Conservation (phyloP, 192 early-diverging fungal genomes). For the Podochytrium sp. region DNA sequence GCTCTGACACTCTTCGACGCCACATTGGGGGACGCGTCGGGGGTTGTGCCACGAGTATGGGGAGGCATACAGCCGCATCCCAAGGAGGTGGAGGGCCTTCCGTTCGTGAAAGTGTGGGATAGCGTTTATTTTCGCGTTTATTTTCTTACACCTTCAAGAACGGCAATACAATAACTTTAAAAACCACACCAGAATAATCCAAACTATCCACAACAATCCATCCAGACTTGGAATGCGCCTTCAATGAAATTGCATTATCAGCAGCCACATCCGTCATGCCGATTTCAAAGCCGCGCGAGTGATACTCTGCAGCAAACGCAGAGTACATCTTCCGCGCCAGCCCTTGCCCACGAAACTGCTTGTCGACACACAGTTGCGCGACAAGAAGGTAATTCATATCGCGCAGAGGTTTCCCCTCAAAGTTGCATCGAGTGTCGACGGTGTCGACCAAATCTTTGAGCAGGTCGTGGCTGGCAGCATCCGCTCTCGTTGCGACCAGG, state of each 20-base stretch:
- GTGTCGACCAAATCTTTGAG: conserved; percentile 16
- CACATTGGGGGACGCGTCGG: no score
- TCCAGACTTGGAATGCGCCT: conserved; percentile 10
- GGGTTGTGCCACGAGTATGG: no score
- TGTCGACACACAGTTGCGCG: conserved; percentile 40
- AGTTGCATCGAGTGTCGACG: conserved; percentile 5
- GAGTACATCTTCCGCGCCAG: conserved; percentile 26
- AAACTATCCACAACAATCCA: conserved; percentile 1
- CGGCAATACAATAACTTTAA: conserved; percentile 16
- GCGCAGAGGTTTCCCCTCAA: neutral
- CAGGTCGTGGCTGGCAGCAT: conserved; percentile 17
- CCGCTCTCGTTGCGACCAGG: conserved; percentile 11
- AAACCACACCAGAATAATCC: conserved; percentile 2
- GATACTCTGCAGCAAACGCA: conserved; percentile 10
- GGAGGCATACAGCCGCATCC: no score
- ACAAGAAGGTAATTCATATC: conserved; percentile 21
- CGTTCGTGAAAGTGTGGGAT: no score
- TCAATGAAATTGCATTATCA: neutral
- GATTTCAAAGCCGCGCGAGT: neutral
- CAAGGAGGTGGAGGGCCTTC: no score
- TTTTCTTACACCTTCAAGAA: no score
- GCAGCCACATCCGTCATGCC: conserved; percentile 2
- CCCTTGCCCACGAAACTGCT: conserved; percentile 21
- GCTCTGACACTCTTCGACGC: no score
- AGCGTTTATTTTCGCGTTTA: no score